Base-by-base conservation (phyloP, 2,329 filamentous ascomycete species). In the Pestalotiopsis fici region DNA sequence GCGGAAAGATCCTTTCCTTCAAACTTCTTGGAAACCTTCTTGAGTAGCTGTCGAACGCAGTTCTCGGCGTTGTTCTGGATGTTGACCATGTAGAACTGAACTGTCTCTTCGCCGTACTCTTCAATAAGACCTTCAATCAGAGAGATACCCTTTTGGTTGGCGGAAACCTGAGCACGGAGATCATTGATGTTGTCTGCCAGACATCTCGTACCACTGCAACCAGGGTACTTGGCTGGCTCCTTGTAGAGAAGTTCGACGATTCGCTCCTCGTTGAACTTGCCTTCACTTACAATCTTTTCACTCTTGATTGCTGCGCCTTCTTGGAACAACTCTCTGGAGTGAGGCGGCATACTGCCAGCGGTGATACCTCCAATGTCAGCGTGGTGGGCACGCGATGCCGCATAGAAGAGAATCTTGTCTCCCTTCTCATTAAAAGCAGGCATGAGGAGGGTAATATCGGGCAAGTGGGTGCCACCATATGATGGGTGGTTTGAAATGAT, bases 401-500 rank as follows among this genome's bases (percentile, higher is more conserved):
- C 92, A 69, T 94, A 95, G 79, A 95, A 95, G 65, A 95, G 85
- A 68, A 95, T 94, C 18, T 91, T 87, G 66, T 91, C 87, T 2
- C 90, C 90, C 47, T 77, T 76, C 18, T 79, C 77, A 70, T 89
- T 89, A 78, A 95, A 95, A 0, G 93, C 92, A 0, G 93, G 93
- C 39, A 93, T 95, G 66, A 94, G 86, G 28, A 94, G 90, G 0
- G 93, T 96, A 67, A 96, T 93, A 74, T 96, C 93, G 1, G 93
- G 93, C 28, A 96, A 80, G 81, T 96, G 93, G 0, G 93, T 97
- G 54, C 93, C 93, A 39, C 93, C 93, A 74, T 90, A 95, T 76
- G 93, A 93, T 1, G 93, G 93, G 74, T 96, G 93, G 73, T 96
- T 96, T 0, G 92, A 93, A 5, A 95, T 92, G 55, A 96, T 86